Base-by-base conservation (phyloP, 2,329 filamentous ascomycete genomes). In the Beauveria pseudobassiana region DNA sequence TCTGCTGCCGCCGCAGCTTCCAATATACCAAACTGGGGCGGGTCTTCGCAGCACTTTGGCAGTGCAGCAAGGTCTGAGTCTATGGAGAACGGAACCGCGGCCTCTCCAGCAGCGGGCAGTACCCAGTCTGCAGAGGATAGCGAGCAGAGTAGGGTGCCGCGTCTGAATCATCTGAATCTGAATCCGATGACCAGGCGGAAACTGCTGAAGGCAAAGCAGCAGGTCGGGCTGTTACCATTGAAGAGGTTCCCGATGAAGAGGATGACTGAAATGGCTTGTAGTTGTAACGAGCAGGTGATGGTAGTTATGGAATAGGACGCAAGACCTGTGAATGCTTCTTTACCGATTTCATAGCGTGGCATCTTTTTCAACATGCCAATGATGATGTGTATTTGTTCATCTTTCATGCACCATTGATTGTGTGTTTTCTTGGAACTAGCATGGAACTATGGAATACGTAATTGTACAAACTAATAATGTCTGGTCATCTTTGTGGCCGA, bases 21-120 rank as follows among this genome's bases (percentile, higher is more conserved):
- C 18, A 68, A 79, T 28, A 34, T 48, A 62, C 80, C 81, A 5
- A 78, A 77, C 62, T 84, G 82, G 81, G 79, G 79, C 52, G 78
- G 79, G 16, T 71, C 78, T 2, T 75, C 78, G 18, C 81, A 82
- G 66, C 70, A 82, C 0, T 82, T 82, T 61, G 71, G 71, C 18
- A 72, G 69, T 53, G 71, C 71, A 20, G 61, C 68, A 45, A 68
- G 69, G 22, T n/a, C 24, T 34, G 45, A 50, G 34, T 30, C 30
- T 4, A 22, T 22, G 8, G 45, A 46, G 2, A 49, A 50, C 7
- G 34, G 16, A 14, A 50, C 45, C 12, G 38, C 40, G 66, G 46
- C 53, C 62, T 16, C 56, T 14, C 18, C 46, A 28, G 46, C 56
- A 42, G 48, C 49, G 24, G 38, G 49, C 5, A 59, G 45, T 10